A percentile compares a stretch with the other conserved stretches of the same genome.
Conservation (phyloP, 192 early-diverging fungal species). For the Coemansia sp. region DNA sequence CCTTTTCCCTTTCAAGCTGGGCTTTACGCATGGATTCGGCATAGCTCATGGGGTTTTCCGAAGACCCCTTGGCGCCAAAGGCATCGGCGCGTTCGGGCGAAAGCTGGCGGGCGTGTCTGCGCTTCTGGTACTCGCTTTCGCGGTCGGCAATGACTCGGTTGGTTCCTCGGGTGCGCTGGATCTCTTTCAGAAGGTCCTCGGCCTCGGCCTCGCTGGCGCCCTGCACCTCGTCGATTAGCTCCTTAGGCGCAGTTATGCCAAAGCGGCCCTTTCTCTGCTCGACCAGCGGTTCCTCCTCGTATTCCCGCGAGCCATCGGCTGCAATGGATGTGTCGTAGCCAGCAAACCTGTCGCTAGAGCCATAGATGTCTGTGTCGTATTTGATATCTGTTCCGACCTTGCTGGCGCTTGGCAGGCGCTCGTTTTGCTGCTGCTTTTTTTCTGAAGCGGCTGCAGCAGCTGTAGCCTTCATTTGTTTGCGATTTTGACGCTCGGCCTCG, state of each 20-base stretch:
- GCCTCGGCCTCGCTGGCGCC: conserved; percentile 50
- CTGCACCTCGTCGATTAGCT: conserved; percentile 68
- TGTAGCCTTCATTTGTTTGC: conserved; percentile 15
- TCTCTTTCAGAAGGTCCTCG: conserved; percentile 64
- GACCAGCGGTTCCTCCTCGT: conserved; percentile 38
- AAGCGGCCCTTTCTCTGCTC: conserved; percentile 55
- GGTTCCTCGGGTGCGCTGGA: conserved; percentile 30
- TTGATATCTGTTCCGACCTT: conserved; percentile 20
- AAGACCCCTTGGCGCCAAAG: conserved; percentile 52
- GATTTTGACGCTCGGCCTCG: conserved; percentile 35
- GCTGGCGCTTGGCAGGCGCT: not conserved
- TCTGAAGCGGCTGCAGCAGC: not conserved
- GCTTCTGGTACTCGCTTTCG: conserved; percentile 82
- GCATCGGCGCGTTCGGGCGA: conserved; percentile 82
- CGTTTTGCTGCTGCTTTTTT: conserved; percentile 1
- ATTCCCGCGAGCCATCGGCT: not conserved
- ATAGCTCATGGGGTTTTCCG: conserved; percentile 62
- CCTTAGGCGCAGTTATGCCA: conserved; percentile 77
- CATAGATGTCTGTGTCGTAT: conserved; percentile 76
- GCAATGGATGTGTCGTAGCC: conserved; percentile 65
- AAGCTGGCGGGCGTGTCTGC: conserved; percentile 72
- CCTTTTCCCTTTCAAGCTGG: conserved; percentile 81
- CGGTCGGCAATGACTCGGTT: conserved; percentile 74
- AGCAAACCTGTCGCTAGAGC: conserved; percentile 61
- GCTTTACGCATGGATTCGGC: conserved; percentile 81